phyloP scores from a whole-genome alignment of 140 eudicot species.

The Flaveria floridana region DNA sequence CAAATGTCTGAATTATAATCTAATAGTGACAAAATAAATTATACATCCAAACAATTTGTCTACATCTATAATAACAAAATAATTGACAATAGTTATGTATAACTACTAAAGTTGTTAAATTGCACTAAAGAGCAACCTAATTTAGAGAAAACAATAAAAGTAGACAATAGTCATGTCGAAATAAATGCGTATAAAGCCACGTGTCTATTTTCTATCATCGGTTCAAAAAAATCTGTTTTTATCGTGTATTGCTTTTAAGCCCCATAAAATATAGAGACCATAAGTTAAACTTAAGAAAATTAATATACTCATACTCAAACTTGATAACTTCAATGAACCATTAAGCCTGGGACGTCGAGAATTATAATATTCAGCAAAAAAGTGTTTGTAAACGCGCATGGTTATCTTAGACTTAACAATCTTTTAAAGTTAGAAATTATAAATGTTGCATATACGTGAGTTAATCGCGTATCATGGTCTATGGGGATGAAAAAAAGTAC shows the following conservation, averaged over 20 bases:
- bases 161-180: not conserved
- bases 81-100: not conserved
- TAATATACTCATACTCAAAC: not conserved
- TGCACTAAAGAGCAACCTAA: not conserved
- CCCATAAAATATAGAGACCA: not conserved
- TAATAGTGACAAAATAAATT: not conserved
- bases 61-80: not conserved
- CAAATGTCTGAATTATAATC: not conserved
- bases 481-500: not conserved
- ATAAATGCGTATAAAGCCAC: not conserved
- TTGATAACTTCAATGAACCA: not conserved
- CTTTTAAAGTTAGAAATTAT: not conserved
- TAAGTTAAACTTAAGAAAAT: not conserved
- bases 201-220: too few species aligned
- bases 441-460: not conserved
- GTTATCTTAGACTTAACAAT: not conserved
- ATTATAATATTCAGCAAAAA: not conserved
- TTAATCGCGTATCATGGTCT: not conserved
- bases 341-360: not conserved
- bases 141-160: not conserved
- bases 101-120: not conserved
- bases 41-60: not conserved
- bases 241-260: not conserved
- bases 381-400: too few species aligned
- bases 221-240: not conserved